Evolutionary conservation across 805 yeast genomes (phyloP).

Genomic region (Dipodascus albidus): DNA sequence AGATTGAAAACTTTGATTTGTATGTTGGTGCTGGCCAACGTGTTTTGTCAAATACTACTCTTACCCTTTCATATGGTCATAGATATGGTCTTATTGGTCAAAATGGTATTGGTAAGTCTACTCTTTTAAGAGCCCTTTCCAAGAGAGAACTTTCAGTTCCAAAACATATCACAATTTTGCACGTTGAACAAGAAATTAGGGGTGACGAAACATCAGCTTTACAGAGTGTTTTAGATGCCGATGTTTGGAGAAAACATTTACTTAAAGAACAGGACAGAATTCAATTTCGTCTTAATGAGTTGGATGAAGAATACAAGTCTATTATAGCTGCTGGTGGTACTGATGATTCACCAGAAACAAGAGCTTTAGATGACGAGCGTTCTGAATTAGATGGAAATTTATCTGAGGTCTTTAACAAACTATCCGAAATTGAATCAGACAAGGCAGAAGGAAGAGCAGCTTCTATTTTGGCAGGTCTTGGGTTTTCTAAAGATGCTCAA

Average conservation of each 20-base stretch:
- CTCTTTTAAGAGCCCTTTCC: constrained; percentile 79
- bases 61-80: constrained; percentile 82
- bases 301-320: constrained; percentile 55
- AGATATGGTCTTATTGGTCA: constrained; percentile 97
- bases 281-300: constrained; percentile 62
- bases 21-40: constrained; percentile 95
- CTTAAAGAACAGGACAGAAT: constrained; percentile 52
- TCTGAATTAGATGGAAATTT: constrained; percentile 74
- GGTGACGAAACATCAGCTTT: constrained; percentile 90
- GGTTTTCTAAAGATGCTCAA: constrained; percentile 85
- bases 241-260: constrained; percentile 94
- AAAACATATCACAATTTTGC: constrained; percentile 87
- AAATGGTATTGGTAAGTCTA: constrained; percentile 99
- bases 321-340: constrained; percentile 10
- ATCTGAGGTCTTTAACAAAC: constrained; percentile 68
- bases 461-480: constrained; percentile 81
- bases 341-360: constrained; percentile 37
- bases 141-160: constrained; percentile 92
- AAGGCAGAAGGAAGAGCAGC: constrained; percentile 98
- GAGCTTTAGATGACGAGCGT: constrained; percentile 78
- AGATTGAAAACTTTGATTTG: constrained; percentile 82
- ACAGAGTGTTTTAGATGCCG: constrained; percentile 97
- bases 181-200: constrained; percentile 92
- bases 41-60: constrained; percentile 76
- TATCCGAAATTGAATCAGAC: constrained; percentile 90